Evolutionary conservation across 345 rosid species (phyloP).

Genomic region (Trapa bicornis): DNA sequence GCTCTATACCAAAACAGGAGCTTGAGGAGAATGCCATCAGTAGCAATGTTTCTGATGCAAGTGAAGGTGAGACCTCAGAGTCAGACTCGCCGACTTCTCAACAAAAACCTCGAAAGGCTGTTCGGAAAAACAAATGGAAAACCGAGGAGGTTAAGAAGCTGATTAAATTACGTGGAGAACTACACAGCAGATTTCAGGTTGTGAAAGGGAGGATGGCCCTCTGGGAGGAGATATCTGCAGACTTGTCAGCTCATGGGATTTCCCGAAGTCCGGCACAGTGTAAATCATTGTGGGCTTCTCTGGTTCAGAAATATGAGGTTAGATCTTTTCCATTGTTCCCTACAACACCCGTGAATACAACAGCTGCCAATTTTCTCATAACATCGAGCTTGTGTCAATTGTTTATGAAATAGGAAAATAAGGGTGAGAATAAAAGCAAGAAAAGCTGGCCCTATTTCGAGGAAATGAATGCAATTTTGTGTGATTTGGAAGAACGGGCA

Average conservation of each 20-base stretch:
- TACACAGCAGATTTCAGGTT: constrained; percentile 56
- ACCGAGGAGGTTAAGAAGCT: constrained; percentile 73
- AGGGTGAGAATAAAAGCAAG: constrained; percentile 26
- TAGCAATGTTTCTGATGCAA: constrained; percentile 23
- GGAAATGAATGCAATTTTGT: constrained; percentile 50
- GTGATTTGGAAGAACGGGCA: constrained; percentile 29
- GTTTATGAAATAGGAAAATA: constrained; percentile 41
- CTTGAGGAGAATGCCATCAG: constrained; percentile 16
- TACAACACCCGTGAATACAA: background rate
- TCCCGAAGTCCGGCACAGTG: constrained; percentile 72
- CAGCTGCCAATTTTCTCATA: background rate
- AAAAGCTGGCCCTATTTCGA: constrained; percentile 68
- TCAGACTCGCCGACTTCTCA: constrained; percentile 23
- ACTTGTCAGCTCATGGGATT: constrained; percentile 46
- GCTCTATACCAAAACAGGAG: constrained; percentile 11
- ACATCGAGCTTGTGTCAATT: background rate
- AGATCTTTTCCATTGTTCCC: background rate
- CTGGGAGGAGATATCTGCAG: constrained; percentile 80
- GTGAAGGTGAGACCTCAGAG: constrained; percentile 30
- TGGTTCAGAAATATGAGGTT: constrained; percentile 83
- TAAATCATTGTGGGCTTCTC: constrained; percentile 84
- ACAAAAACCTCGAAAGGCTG: constrained; percentile 28
- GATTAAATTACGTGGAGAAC: constrained; percentile 55
- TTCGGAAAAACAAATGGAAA: constrained; percentile 69
- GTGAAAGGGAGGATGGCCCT: constrained; percentile 88